Percentiles rank a stretch among this genome's conserved stretches.
These are phyloP conservation scores for Ciborinia camelliae DNA, from an alignment of 2,329 filamentous ascomycete genomes.

Conservation along the genomic window DNA sequence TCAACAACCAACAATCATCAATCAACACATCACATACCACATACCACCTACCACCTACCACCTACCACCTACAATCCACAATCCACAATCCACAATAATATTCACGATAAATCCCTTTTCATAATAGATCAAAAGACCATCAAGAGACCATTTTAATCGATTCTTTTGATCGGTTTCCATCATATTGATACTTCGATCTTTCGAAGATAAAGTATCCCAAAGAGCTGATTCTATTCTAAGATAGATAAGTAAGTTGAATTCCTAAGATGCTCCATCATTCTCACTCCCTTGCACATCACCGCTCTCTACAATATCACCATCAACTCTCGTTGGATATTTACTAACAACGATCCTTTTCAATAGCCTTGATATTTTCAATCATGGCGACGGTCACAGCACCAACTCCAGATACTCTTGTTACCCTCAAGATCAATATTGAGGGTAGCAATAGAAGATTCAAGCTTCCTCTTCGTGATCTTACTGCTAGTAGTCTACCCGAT, in stretches of 20 bases:
- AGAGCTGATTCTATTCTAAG: not conserved
- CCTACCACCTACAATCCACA: not conserved
- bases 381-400: slow-evolving; percentile 36
- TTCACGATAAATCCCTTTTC: not conserved
- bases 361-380: slow-evolving; percentile 20
- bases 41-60: not conserved
- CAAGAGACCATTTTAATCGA: too few relatives aligned
- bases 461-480: slow-evolving; percentile 81
- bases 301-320: not conserved
- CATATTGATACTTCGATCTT: slow-evolving; percentile 1
- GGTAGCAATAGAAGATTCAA: slow-evolving; percentile 80
- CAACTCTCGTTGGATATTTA: not conserved
- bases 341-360: not conserved
- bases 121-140: not conserved
- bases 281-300: not conserved
- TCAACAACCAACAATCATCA: too few relatives aligned
- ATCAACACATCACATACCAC: not conserved
- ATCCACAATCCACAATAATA: not conserved
- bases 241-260: not conserved
- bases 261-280: not conserved
- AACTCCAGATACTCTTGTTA: slow-evolving; percentile 68
- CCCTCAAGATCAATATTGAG: slow-evolving; percentile 78
- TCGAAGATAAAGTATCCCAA: not conserved
- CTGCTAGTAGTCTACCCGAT: slow-evolving; percentile 67
- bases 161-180: slow-evolving; percentile 6